Evolutionary conservation across 257 asterid genomes (phyloP).

Genomic region (Rauvolfia tetraphylla): DNA sequence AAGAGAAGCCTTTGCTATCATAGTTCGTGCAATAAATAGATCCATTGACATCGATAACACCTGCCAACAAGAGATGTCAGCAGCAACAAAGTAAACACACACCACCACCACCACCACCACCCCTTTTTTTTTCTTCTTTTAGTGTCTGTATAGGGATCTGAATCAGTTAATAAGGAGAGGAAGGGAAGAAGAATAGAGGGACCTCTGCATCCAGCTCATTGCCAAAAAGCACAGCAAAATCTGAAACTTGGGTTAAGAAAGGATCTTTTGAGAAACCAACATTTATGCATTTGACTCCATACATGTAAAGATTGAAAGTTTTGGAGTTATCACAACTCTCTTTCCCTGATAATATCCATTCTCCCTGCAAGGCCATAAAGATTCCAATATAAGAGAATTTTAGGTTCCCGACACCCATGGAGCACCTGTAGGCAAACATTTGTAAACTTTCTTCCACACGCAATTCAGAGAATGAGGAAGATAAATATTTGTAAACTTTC

Average conservation of each 20-base stretch:
- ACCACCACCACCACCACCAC: too few relatives aligned
- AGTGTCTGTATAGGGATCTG: not conserved
- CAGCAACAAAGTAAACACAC: constrained; percentile 17
- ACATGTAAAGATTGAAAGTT: constrained; percentile 60
- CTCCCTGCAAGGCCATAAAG: constrained; percentile 62
- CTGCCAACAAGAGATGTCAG: constrained; percentile 35
- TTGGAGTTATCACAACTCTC: constrained; percentile 46
- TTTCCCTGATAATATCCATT: constrained; percentile 80
- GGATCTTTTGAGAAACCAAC: constrained; percentile 83
- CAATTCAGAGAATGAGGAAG: not conserved
- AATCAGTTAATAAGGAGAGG: constrained; percentile 8
- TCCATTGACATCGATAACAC: constrained; percentile 89
- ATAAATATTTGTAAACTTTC: not conserved
- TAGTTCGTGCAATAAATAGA: constrained; percentile 85
- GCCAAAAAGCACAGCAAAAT: constrained; percentile 88
- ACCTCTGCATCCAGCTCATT: constrained; percentile 93
- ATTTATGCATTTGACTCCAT: constrained; percentile 65
- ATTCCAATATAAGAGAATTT: not conserved
- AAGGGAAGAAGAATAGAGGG: not conserved
- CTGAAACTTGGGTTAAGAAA: constrained; percentile 75
- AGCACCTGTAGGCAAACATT: not conserved
- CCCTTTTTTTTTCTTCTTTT: not conserved
- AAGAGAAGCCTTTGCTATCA: constrained; percentile 74
- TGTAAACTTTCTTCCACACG: not conserved
- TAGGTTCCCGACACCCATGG: not conserved